A percentile compares a stretch with the other conserved stretches of the same genome.
These are phyloP conservation scores for Vitis hybrid DNA, from an alignment of 177 flowering plant species.

Conservation along the genomic window DNA sequence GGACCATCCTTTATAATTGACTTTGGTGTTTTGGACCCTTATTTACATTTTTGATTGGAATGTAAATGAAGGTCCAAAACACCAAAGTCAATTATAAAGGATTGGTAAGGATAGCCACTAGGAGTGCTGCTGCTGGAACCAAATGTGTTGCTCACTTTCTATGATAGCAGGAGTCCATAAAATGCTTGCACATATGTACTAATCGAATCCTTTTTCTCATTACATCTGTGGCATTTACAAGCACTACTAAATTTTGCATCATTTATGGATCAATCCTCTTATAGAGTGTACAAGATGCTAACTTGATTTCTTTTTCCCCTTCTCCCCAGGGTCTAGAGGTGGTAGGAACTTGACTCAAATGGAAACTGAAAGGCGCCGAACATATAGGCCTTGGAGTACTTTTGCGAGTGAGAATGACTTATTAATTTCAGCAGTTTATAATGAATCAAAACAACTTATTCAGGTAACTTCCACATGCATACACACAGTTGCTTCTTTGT, in stretches of 20 bases:
- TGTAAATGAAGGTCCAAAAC: no score
- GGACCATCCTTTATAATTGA: not conserved
- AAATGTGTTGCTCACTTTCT: not conserved
- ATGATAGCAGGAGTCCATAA: not conserved
- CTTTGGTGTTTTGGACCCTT: not conserved
- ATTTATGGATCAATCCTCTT: not conserved
- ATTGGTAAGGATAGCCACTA: not conserved
- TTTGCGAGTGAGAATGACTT: constrained; percentile 19
- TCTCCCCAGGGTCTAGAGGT: constrained; percentile 7
- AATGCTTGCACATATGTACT: not conserved
- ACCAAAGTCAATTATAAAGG: no score
- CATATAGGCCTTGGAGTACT: constrained; percentile 26
- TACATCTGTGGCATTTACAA: not conserved
- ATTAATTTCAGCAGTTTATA: constrained; percentile 16
- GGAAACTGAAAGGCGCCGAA: constrained; percentile 25
- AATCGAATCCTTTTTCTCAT: not conserved
- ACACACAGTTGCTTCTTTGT: not conserved
- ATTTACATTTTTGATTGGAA: not conserved
- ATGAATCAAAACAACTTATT: constrained; percentile 19
- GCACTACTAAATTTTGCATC: not conserved
- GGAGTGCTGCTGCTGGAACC: not conserved
- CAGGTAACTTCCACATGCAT: constrained; percentile 24
- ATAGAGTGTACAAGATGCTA: not conserved
- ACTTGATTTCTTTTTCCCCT: not conserved
- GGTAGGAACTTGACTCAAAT: constrained; percentile 1